Evolutionary conservation across 129 eudicot species (phyloP).

Genomic region (Arctium minus): DNA sequence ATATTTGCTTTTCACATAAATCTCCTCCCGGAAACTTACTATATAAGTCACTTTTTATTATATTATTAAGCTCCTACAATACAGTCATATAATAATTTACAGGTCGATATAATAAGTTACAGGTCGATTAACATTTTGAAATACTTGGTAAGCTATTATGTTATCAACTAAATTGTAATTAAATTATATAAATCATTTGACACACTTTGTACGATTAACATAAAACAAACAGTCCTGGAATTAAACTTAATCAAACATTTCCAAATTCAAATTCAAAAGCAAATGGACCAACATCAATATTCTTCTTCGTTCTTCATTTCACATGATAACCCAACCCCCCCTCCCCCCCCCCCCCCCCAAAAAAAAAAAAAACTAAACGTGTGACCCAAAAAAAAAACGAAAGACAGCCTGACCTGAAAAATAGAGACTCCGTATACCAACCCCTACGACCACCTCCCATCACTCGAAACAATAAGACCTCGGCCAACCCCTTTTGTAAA

Average conservation of each 20-base stretch:
- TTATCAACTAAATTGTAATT: too few relatives aligned
- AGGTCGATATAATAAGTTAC: too few relatives aligned
- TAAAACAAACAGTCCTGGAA: not conserved
- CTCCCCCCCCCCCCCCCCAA: too few relatives aligned
- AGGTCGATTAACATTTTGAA: too few relatives aligned
- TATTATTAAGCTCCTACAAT: too few relatives aligned
- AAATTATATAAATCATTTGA: not conserved
- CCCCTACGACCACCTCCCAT: constrained; percentile 1
- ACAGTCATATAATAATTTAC: too few relatives aligned
- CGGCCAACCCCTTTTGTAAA: constrained; percentile 23
- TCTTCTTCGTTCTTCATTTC: not conserved
- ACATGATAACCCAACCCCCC: not conserved
- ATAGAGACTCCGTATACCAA: constrained; percentile 5
- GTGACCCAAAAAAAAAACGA: not conserved
- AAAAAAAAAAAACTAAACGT: not conserved
- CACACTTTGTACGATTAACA: not conserved
- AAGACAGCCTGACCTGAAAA: not conserved
- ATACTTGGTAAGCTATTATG: too few relatives aligned
- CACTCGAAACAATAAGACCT: constrained; percentile 17
- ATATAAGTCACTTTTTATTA: too few relatives aligned
- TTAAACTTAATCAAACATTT: not conserved
- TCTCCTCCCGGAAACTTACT: too few relatives aligned
- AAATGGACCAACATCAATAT: not conserved
- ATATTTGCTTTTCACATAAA: too few relatives aligned
- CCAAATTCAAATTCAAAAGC: constrained; percentile 3